Base-by-base conservation (phyloP, 2,329 filamentous ascomycete species). In the Penicillium sp. region DNA sequence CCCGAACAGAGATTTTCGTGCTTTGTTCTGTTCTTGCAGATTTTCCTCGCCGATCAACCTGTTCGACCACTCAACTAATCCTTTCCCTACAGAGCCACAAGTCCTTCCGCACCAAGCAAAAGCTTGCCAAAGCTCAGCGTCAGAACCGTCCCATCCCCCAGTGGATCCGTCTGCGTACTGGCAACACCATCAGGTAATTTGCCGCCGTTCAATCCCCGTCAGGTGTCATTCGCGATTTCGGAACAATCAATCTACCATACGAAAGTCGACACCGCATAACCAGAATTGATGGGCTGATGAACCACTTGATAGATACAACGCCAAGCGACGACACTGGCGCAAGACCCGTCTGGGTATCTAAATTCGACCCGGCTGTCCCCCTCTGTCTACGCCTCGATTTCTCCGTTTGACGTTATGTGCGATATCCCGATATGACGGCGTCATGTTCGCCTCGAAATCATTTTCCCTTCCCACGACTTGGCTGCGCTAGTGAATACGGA, bases 121-220 rank as follows among this genome's bases (percentile, higher is more conserved):
- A 98, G 92, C 88, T 98, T 78, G 92, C 92, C 70, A 95, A 90
- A 81, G 92, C 92, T 71, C 90, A 96, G 81, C 96, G 95, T 83
- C 90, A 96, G 80, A 98, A 98, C 84, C 85, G 92, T 72, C 92
- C 92, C 63, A 95, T 98, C 71, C 92, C 92, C 58, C 92, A 98
- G 80, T 98, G 92, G 92, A 96, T 98, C 72, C 85, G 92, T 71
- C 82, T 98, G 68, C 84, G 90, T 72, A 96, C 92, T 65, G 84
- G 82, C 74, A 98, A 98, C 83, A 95, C 89, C 75, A 95, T 98
- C 78, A 85, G 90, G 92, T 98, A 87, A 75, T 83, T 74, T 22
- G 37, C 22, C 37, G 54, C 40, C 35, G n/a, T n/a, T 41, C 22
- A 39, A 36, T 41, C 35, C 41, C 27, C 17, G 38, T 16, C 25